phyloP scores from a whole-genome alignment of 1,284 basidiomycete genomes.

The Chalciporus sp. region DNA sequence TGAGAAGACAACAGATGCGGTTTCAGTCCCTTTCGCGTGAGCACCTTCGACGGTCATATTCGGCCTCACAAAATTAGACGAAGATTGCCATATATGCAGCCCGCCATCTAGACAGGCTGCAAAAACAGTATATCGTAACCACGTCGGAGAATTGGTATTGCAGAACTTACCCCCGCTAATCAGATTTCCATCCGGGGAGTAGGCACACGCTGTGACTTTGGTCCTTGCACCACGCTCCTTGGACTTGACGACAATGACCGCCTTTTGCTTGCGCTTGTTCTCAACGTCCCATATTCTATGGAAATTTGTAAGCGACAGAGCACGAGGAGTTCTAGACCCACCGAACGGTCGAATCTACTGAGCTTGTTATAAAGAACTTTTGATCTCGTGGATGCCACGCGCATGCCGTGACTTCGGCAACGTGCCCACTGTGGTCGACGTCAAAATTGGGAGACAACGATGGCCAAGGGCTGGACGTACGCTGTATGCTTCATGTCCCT shows the following conservation, averaged over 20 bases:
- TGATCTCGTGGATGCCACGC: slow-evolving; percentile 89
- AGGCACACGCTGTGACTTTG: slow-evolving; percentile 86
- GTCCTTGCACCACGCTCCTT: slow-evolving; percentile 96
- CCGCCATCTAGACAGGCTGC: slow-evolving; percentile 89
- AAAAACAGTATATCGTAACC: slow-evolving; percentile 11
- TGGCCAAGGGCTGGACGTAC: slow-evolving; percentile 47
- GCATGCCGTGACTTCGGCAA: slow-evolving; percentile 88
- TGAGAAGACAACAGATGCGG: slow-evolving; percentile 83
- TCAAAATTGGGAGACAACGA: slow-evolving; percentile 11
- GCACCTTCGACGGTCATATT: slow-evolving; percentile 85
- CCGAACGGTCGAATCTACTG: slow-evolving; percentile 95
- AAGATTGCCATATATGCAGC: slow-evolving; percentile 92
- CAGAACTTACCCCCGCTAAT: slow-evolving; percentile 79
- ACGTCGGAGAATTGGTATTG: not conserved
- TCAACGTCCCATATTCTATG: slow-evolving; percentile 91
- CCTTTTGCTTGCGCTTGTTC: slow-evolving; percentile 87
- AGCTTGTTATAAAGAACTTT: slow-evolving; percentile 86
- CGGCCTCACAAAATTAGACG: slow-evolving; percentile 89
- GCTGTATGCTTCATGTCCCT: slow-evolving; percentile 97
- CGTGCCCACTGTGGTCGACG: slow-evolving; percentile 77
- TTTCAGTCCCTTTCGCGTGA: slow-evolving; percentile 82
- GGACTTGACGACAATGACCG: slow-evolving; percentile 94
- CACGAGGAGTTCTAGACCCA: slow-evolving; percentile 36
- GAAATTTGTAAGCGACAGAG: slow-evolving; percentile 5
- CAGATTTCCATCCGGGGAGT: slow-evolving; percentile 82